Conservation (phyloP, 768 basidiomycete species). For the Suillus subluteus region DNA sequence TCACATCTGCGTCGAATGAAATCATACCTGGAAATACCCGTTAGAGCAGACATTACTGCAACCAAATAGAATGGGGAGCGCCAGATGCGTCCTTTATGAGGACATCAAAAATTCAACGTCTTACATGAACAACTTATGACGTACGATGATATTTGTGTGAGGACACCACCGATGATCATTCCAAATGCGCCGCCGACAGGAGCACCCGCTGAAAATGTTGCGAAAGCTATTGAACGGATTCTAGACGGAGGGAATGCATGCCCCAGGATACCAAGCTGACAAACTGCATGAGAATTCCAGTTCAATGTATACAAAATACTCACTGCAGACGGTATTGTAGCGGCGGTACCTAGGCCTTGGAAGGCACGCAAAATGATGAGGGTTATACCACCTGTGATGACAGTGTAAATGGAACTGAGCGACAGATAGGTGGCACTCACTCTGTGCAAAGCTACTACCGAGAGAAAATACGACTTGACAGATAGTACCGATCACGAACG, state of each 20-base stretch:
- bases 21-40: conserved; percentile 56
- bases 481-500: conserved; percentile 65
- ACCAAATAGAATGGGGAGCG: conserved; percentile 66
- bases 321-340: conserved; percentile 74
- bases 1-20: conserved; percentile 61
- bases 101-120: conserved; percentile 5
- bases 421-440: conserved; percentile 31
- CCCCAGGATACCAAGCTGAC: conserved; percentile 79
- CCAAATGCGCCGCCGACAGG: conserved; percentile 82
- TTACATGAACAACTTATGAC: conserved; percentile 8
- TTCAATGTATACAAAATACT: conserved; percentile 17
- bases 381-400: conserved; percentile 50
- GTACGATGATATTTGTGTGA: conserved; percentile 56
- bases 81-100: conserved; percentile 53
- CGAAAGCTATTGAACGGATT: conserved; percentile 76
- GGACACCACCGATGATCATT: conserved; percentile 66
- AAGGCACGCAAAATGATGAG: conserved; percentile 75
- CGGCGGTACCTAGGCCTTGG: conserved; percentile 79
- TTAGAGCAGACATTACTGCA: conserved; percentile 56
- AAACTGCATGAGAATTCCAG: conserved; percentile 9
- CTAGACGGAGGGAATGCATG: conserved; percentile 71
- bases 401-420: background rate
- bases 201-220: conserved; percentile 83
- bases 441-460: conserved; percentile 62
- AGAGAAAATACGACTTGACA: conserved; percentile 61